A percentile compares a stretch with the other conserved stretches of the same genome.
phyloP scores from a whole-genome alignment of 169 alveolate species.

The Plasmodium billcollinsi region DNA sequence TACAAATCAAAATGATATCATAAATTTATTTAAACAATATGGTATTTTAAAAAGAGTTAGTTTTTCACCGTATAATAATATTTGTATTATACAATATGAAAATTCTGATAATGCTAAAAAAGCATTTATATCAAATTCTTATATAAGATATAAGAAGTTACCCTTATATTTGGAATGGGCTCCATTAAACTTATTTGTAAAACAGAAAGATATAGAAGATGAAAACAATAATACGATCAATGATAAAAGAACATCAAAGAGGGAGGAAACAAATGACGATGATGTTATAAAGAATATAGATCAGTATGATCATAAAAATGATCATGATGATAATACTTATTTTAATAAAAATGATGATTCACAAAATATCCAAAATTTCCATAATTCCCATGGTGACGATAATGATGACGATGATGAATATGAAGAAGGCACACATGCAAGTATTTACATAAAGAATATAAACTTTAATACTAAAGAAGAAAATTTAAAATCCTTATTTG shows the following conservation, averaged over 20 bases:
- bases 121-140: conserved; percentile 92
- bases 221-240: neutral
- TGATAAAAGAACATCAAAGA: neutral
- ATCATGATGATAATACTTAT: conserved; percentile 18
- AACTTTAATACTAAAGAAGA: conserved; percentile 91
- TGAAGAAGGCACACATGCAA: conserved; percentile 78
- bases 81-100: conserved; percentile 92
- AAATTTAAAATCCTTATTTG: conserved; percentile 82
- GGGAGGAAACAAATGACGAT: too few relatives aligned
- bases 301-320: neutral
- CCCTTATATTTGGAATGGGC: conserved; percentile 96
- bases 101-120: conserved; percentile 87
- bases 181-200: conserved; percentile 84
- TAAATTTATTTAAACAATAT: conserved; percentile 87
- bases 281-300: too few relatives aligned
- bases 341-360: conserved; percentile 15
- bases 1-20: conserved; percentile 86
- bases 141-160: conserved; percentile 86
- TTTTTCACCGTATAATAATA: conserved; percentile 91
- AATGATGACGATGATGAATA: conserved; percentile 71
- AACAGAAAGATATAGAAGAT: conserved; percentile 2
- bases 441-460: conserved; percentile 93
- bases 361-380: too few relatives aligned
- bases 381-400: too few relatives aligned
- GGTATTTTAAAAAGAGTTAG: conserved; percentile 89